A percentile compares a stretch with the other conserved stretches of the same genome.
Conservation (phyloP, 2,329 filamentous ascomycete species). For the Chrysosporium queenslandicum region DNA sequence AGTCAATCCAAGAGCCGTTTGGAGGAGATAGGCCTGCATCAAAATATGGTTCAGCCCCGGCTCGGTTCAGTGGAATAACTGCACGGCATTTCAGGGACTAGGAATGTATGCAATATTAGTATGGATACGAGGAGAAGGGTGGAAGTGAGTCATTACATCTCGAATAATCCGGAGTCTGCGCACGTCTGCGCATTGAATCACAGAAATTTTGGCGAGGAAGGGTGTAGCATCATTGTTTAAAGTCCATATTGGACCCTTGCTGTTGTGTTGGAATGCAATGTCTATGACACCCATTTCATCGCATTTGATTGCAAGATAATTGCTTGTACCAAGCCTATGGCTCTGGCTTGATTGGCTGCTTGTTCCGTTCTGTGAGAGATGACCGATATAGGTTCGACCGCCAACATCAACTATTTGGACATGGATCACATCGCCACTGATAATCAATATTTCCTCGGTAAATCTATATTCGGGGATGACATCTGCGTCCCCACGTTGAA, state of each 20-base stretch:
- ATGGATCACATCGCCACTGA: constrained; percentile 2
- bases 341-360: not conserved
- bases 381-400: not conserved
- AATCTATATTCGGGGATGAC: constrained; percentile 10
- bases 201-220: not conserved
- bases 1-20: too few species aligned
- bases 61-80: too few species aligned
- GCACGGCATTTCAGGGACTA: too few species aligned
- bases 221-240: constrained; percentile 5
- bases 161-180: constrained; percentile 1
- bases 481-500: not conserved
- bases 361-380: not conserved
- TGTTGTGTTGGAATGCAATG: constrained; percentile 9
- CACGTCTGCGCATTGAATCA: not conserved
- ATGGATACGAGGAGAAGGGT: too few species aligned
- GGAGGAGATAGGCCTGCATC: too few species aligned
- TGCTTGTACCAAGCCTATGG: constrained; percentile 10
- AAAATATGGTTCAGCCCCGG: too few species aligned
- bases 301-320: constrained; percentile 11
- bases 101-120: too few species aligned
- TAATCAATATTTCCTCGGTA: not conserved
- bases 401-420: constrained; percentile 11
- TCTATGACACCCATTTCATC: constrained; percentile 13
- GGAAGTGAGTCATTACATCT: not conserved
- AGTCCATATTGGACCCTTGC: constrained; percentile 9